phyloP scores from a whole-genome alignment of 441 rosid genomes.

The Erodium texanum region DNA sequence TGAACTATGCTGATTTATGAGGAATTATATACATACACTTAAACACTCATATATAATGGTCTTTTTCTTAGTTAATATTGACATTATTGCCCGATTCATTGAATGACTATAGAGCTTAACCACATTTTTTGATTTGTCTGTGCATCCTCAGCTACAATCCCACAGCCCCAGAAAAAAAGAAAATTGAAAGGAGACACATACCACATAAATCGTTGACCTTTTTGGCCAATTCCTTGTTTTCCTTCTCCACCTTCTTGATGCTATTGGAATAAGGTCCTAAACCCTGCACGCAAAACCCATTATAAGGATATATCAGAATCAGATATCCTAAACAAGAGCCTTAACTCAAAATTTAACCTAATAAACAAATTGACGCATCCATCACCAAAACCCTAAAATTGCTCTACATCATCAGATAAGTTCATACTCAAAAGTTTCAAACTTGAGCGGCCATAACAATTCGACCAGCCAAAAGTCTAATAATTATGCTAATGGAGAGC shows the following conservation, averaged over 20 bases:
- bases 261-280: conserved; percentile 81
- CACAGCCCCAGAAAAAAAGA: neutral
- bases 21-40: no score
- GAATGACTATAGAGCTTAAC: no score
- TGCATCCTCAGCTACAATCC: no score
- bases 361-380: neutral
- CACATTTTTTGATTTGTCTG: no score
- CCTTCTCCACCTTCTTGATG: conserved; percentile 86
- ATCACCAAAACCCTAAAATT: conserved; percentile 3
- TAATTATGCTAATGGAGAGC: no score
- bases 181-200: conserved; percentile 22
- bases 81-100: no score
- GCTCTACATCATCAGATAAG: neutral
- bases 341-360: neutral
- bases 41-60: no score
- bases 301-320: neutral
- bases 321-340: neutral
- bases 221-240: conserved; percentile 83
- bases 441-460: neutral
- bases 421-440: neutral
- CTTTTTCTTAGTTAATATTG: no score
- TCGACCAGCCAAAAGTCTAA: neutral
- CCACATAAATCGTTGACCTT: conserved; percentile 84
- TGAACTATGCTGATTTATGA: no score
- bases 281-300: conserved; percentile 39